These are phyloP conservation scores for Aspergillus indologenus DNA, from an alignment of 495 filamentous ascomycete species.

Conservation along the genomic window DNA sequence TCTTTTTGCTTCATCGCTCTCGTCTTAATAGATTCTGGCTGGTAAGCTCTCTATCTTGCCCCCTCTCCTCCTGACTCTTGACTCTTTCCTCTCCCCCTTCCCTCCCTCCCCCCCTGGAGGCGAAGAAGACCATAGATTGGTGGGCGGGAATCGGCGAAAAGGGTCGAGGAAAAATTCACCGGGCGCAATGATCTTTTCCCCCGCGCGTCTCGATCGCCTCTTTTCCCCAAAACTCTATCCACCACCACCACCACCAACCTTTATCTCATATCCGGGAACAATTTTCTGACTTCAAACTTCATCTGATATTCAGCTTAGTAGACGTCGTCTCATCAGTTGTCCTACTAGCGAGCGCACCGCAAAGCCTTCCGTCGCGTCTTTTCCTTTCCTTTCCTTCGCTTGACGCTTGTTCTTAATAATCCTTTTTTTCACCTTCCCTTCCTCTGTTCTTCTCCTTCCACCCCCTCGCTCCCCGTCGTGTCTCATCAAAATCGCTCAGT, in stretches of 20 bases:
- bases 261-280: not conserved
- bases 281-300: slow-evolving; percentile 11
- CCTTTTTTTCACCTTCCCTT: slow-evolving; percentile 28
- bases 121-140: not conserved
- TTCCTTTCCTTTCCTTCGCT: slow-evolving; percentile 26
- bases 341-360: slow-evolving; percentile 32
- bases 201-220: slow-evolving; percentile 15
- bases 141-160: not conserved
- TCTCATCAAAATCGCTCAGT: slow-evolving; percentile 38
- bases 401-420: slow-evolving; percentile 22
- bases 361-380: slow-evolving; percentile 32
- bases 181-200: slow-evolving; percentile 25
- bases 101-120: not conserved
- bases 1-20: slow-evolving; percentile 11
- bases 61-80: slow-evolving; percentile 5
- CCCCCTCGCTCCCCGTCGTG: slow-evolving; percentile 9
- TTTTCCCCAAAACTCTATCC: slow-evolving; percentile 3
- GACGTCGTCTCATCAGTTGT: slow-evolving; percentile 39
- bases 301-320: slow-evolving; percentile 32
- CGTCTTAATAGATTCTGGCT: slow-evolving; percentile 22
- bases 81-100: not conserved
- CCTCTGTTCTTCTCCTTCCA: slow-evolving; percentile 25
- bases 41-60: slow-evolving; percentile 23
- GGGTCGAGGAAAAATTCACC: slow-evolving; percentile 16
- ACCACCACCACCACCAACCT: not conserved